A percentile compares a stretch with the other conserved stretches of the same genome.
Conservation (phyloP, 768 basidiomycete genomes). For the Collybiopsis confluens region DNA sequence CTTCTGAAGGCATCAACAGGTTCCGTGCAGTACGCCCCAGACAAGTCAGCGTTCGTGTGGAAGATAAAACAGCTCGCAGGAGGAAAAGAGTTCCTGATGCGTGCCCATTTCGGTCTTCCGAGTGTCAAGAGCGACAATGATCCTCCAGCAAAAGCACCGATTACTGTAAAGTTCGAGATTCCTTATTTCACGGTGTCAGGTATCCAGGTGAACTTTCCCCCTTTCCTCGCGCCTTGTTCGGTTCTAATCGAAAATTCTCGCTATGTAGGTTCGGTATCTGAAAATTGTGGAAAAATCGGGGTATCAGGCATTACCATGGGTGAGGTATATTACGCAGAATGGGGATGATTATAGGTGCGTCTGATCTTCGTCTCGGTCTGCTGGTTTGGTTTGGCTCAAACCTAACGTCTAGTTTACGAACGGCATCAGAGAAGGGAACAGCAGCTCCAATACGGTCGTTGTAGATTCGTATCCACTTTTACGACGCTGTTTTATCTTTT, state of each 20-base stretch:
- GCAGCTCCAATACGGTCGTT: constrained; percentile 8
- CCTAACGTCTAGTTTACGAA: constrained; percentile 5
- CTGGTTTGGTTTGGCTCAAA: background rate
- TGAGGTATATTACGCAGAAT: constrained; percentile 89
- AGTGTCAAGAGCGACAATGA: constrained; percentile 87
- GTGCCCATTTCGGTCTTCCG: constrained; percentile 95
- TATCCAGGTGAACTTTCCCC: constrained; percentile 49
- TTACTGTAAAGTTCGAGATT: constrained; percentile 97
- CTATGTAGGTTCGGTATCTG: constrained; percentile 72
- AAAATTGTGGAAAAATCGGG: constrained; percentile 99
- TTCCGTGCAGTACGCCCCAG: constrained; percentile 93
- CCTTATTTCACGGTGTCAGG: constrained; percentile 98
- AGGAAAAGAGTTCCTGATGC: constrained; percentile 94
- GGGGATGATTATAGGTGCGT: constrained; percentile 84
- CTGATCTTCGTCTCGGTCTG: background rate
- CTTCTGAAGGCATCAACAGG: constrained; percentile 85
- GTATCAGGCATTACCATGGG: constrained; percentile 95
- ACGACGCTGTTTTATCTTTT: no score
- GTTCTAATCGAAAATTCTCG: background rate
- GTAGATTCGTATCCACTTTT: no score
- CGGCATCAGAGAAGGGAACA: constrained; percentile 7
- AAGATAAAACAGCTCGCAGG: constrained; percentile 98
- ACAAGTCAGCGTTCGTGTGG: constrained; percentile 98
- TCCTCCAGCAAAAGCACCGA: constrained; percentile 73
- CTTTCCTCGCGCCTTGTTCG: background rate